Conservation (phyloP, 1,139 yeast species). For the Nadsonia commutata region DNA sequence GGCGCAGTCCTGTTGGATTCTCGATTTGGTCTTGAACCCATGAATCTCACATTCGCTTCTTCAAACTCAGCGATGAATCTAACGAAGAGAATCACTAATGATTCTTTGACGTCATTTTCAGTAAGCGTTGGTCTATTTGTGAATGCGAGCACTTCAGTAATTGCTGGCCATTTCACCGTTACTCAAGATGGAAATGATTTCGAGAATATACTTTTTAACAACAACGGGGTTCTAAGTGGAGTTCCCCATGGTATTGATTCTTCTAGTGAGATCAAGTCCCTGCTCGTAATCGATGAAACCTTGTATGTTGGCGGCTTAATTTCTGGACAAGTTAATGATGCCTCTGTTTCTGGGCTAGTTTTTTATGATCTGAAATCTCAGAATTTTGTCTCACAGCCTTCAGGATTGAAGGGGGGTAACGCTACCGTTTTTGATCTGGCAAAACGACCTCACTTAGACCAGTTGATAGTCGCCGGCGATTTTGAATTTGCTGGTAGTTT, state of each 20-base stretch:
- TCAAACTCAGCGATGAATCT: constrained; percentile 11
- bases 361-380: constrained; percentile 35
- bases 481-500: constrained; percentile 47
- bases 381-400: constrained; percentile 34
- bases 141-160: constrained; percentile 34
- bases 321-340: constrained; percentile 22
- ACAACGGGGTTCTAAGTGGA: constrained; percentile 20
- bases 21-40: constrained; percentile 14
- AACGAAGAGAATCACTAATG: constrained; percentile 12
- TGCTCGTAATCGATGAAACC: constrained; percentile 30
- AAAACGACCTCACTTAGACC: constrained; percentile 33
- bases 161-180: constrained; percentile 38
- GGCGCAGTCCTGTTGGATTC: constrained; percentile 16
- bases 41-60: constrained; percentile 24
- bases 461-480: constrained; percentile 63
- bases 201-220: constrained; percentile 28
- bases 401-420: constrained; percentile 19
- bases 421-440: constrained; percentile 37
- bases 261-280: constrained; percentile 25
- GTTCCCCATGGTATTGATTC: constrained; percentile 24
- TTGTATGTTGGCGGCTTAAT: constrained; percentile 42
- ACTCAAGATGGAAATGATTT: constrained; percentile 12
- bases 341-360: constrained; percentile 29
- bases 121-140: constrained; percentile 26
- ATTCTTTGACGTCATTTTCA: constrained; percentile 5